phyloP scores from a whole-genome alignment of 2,329 filamentous ascomycete species.

The Dothistroma septosporum region DNA sequence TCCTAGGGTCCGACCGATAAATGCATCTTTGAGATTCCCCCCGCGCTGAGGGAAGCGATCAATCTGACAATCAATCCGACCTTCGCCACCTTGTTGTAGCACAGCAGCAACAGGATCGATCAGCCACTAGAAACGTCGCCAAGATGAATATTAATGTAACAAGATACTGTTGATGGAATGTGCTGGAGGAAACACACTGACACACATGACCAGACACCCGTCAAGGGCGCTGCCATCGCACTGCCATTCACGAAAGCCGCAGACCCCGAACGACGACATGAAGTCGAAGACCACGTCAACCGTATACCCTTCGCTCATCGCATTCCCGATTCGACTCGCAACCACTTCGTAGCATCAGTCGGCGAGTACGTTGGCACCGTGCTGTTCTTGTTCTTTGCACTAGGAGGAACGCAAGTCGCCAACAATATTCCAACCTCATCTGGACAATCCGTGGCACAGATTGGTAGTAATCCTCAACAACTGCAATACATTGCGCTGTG shows the following conservation, averaged over 20 bases:
- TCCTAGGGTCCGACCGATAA: background rate
- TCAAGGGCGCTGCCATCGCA: constrained; percentile 27
- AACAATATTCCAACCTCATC: constrained; percentile 35
- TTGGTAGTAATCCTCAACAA: constrained; percentile 35
- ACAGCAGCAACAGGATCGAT: background rate
- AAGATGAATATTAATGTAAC: constrained; percentile 28
- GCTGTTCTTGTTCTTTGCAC: constrained; percentile 46
- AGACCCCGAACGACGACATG: constrained; percentile 21
- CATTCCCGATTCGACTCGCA: constrained; percentile 18
- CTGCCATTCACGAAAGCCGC: constrained; percentile 34
- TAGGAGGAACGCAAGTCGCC: constrained; percentile 44
- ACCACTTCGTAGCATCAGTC: constrained; percentile 31
- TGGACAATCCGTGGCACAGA: constrained; percentile 22
- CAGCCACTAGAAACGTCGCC: background rate
- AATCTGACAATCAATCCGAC: background rate
- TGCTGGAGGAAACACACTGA: background rate
- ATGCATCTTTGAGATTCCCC: background rate
- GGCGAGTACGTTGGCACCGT: constrained; percentile 45
- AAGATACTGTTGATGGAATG: background rate
- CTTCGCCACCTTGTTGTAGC: background rate
- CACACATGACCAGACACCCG: constrained; percentile 7
- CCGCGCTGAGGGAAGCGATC: background rate
- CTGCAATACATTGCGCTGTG: constrained; percentile 38
- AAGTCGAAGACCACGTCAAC: constrained; percentile 22
- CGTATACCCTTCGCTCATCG: constrained; percentile 28